A percentile compares a stretch with the other conserved stretches of the same genome.
These are phyloP conservation scores for Sugiyamaella lignohabitans DNA, from an alignment of 805 yeast genomes.

Conservation along the genomic window DNA sequence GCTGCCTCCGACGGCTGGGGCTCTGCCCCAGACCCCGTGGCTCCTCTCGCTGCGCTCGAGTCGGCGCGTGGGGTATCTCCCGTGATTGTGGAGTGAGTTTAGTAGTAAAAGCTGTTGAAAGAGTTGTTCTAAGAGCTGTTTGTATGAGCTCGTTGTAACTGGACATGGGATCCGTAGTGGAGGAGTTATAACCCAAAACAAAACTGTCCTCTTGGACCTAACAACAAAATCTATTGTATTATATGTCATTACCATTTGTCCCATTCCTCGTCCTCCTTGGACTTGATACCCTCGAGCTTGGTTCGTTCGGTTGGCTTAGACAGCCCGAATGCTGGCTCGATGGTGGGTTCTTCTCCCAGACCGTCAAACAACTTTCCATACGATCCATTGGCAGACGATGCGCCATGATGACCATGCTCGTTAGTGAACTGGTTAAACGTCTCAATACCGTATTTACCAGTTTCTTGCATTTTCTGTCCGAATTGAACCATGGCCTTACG, in stretches of 20 bases:
- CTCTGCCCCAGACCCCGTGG: background rate
- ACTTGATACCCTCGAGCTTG: conserved; percentile 41
- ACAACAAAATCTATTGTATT: too few relatives aligned
- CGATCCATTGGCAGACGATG: conserved; percentile 17
- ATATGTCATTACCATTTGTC: conserved; percentile 26
- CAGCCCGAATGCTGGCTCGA: conserved; percentile 64
- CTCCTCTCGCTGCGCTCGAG: too few relatives aligned
- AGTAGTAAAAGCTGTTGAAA: too few relatives aligned
- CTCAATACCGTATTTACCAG: conserved; percentile 68
- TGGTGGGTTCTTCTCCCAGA: conserved; percentile 36
- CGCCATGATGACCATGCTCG: conserved; percentile 15
- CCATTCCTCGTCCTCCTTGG: conserved; percentile 23
- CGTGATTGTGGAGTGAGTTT: too few relatives aligned
- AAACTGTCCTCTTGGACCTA: too few relatives aligned
- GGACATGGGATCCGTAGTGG: too few relatives aligned
- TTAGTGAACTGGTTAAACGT: conserved; percentile 54
- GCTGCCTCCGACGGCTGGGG: too few relatives aligned
- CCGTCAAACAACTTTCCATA: conserved; percentile 48
- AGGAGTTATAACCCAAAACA: too few relatives aligned
- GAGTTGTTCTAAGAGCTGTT: too few relatives aligned
- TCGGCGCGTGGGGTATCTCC: too few relatives aligned
- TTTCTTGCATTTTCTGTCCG: conserved; percentile 88
- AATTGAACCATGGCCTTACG: conserved; percentile 93
- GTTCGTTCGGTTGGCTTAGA: conserved; percentile 53
- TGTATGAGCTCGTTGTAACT: too few relatives aligned